Evolutionary conservation across 305 asterid species (phyloP), one percentile per base, ranked within the genome.

Genomic region (Fraxinus paxiana): DNA sequence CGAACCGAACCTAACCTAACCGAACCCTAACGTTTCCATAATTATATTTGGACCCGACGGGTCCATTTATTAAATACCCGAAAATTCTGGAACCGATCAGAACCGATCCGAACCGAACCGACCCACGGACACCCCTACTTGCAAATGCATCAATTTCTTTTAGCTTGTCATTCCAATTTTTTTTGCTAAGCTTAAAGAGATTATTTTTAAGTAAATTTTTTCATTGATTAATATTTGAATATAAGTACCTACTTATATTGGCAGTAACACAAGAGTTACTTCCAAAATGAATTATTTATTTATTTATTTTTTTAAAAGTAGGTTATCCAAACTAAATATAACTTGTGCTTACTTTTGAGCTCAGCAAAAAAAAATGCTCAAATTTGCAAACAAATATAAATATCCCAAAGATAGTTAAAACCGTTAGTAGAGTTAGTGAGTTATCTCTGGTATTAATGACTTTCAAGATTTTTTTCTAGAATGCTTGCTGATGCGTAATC

Each of bases 401-500:
- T 38, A 38, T 38, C 48, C 48, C 15, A 9, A 38, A 38, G 48
- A 38, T 2, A 38, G 48, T 38, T 38, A 38, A 38, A 38, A 38
- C 48, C 10, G 48, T 38, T 38, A 9, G 48, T 3, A 38, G 48
- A 41, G 48, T 10, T 41, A 9, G 48, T 41, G 48, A 41, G 48
- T 41, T 41, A 2, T 41, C 48, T 2, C 15, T 41, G 13, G 48
- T 41, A 41, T 41, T 41, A 41, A 38, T 2, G 48, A 41, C 48
- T 41, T 41, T 41, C 48, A 41, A 41, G 54, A 43, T 43, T 43
- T 43, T 41, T 12, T 43, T 43, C 54, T 12, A 13, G 17, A 43
- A 43, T 43, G 54, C 54, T 43, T 56, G 26, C 69, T 56, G 24
- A 56, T 13, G 3, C 28, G 78, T 83, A 46, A 61, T 87, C 78